Evolutionary conservation across 192 early-diverging fungal species (phyloP), one percentile per base, ranked within the genome.

Genomic region (Coemansia aciculifera): DNA sequence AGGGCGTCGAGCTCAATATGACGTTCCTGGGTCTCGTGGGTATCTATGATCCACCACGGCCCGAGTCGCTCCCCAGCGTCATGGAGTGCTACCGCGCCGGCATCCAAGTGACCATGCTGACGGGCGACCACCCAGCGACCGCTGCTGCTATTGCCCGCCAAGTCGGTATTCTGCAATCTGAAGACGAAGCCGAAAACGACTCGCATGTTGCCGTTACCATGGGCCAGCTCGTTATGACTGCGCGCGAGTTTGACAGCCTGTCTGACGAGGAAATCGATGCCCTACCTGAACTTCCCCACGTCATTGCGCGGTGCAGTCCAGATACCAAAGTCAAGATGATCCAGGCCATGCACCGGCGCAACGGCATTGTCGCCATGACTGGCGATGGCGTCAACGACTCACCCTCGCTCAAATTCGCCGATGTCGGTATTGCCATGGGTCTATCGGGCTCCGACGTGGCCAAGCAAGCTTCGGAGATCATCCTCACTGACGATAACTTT

Each of bases 261-360:
- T 86, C 92, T 0, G 94, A 95, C 51, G 90, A 92, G 11, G 80
- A 92, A 17, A 85, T 98, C 39, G 91, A 93, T 19, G 81, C 82
- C n/a, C 78, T 95, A 32, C 77, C 74, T 0, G 89, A 93, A 29
- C 89, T 95, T 37, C 94, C 96, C 37, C 84, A 89, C 11, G 95
- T 98, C 19, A 93, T 98, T 87, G 95, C 96, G 1, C 89, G 96
- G 59, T 94, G 94, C 83, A 87, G 86, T 65, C 96, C 96, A 17
- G 95, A 98, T 69, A 96, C 94, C 77, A 98, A 98, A 81, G 89
- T 96, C 67, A 97, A 98, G 77, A 96, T 98, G 84, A 94, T 98
- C 63, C 88, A 90, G 71, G 93, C 95, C 15, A 84, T 98, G 62
- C 95, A 98, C 77, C 81, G 87, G 44, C 85, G 88, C 62, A 82